Base-by-base conservation (phyloP, 139 green algal genomes). In the Nannochloris sp. region DNA sequence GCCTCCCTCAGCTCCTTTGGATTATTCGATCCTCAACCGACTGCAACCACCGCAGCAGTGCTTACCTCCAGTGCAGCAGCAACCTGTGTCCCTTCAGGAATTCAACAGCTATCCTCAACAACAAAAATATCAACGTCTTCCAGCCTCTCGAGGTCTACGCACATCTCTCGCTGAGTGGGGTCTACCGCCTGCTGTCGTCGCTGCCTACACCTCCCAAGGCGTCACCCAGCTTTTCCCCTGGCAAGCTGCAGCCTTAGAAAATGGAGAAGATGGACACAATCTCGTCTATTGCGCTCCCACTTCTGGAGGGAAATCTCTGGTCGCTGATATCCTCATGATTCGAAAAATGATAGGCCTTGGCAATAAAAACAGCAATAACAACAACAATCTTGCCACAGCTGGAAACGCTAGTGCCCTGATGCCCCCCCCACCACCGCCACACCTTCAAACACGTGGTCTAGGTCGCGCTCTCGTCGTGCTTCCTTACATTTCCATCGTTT, bases 231-330 rank as follows among this genome's bases (percentile, higher is more conserved):
- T 90, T 64, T 92, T 88, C 48, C 81, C 83, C 4, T 92, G 85
- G 85, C 85, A 92, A 54, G 79, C 85, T 4, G 83, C 71, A 0
- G 85, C 85, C 0, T 54, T 90, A 54, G 77, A 90, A 61, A 76
- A 71, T 27, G 85, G 85, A 2, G 62, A 75, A 56, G 67, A 77
- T 51, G 81, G 76, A 25, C 29, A 14, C 37, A 90, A 88, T 76
- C 68, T 95, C 48, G 81, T 96, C 42, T 95, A 90, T 78, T 86
- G 73, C 51, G 89, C 89, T 8, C 89, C 89, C 36, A 96, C 89
- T 24, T 87, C 74, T 23, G 85, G 85, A 15, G 89, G 89, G 37
- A 96, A 96, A 74, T 86, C 71, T 27, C 64, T 93, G 62, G 89
- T 96, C 6, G 87, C 87, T 4, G 87, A 96, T 61, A 57, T 95